A percentile compares a stretch with the other conserved stretches of the same genome.
These are phyloP conservation scores for Rhododendron vialii DNA, from an alignment of 148 eudicot species.

Conservation along the genomic window DNA sequence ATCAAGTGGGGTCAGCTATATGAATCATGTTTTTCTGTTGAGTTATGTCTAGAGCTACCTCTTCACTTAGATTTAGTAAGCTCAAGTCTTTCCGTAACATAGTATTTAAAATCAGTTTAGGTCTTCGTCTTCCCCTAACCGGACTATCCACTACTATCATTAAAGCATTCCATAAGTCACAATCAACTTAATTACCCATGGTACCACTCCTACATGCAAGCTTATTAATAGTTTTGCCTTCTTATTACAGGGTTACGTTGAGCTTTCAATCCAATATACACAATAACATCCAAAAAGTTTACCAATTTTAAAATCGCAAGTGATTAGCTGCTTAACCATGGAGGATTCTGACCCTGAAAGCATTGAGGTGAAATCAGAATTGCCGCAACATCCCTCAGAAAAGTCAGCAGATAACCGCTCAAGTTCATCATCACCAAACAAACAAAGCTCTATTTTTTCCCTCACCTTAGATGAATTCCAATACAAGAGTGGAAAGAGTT, in stretches of 20 bases:
- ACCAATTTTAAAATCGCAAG: background rate
- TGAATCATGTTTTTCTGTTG: too few species aligned
- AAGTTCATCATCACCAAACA: background rate
- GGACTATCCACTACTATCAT: too few species aligned
- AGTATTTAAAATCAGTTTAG: too few species aligned
- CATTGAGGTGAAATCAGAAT: background rate
- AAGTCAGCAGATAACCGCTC: background rate
- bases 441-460: constrained; percentile 7
- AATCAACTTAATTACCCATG: background rate
- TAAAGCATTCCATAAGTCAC: background rate
- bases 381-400: background rate
- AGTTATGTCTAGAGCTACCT: too few species aligned
- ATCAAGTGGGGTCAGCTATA: too few species aligned
- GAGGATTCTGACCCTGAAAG: constrained; percentile 2
- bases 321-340: background rate
- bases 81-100: too few species aligned
- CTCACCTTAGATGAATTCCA: constrained; percentile 10
- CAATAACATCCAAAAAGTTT: background rate
- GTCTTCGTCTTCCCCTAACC: too few species aligned
- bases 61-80: too few species aligned
- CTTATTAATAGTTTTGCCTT: background rate
- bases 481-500: constrained; percentile 9
- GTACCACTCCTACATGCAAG: background rate
- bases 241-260: background rate
- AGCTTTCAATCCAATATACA: background rate